Base-by-base conservation (phyloP, 1,139 yeast species). In the Kurtzmaniella quercitrusa region DNA sequence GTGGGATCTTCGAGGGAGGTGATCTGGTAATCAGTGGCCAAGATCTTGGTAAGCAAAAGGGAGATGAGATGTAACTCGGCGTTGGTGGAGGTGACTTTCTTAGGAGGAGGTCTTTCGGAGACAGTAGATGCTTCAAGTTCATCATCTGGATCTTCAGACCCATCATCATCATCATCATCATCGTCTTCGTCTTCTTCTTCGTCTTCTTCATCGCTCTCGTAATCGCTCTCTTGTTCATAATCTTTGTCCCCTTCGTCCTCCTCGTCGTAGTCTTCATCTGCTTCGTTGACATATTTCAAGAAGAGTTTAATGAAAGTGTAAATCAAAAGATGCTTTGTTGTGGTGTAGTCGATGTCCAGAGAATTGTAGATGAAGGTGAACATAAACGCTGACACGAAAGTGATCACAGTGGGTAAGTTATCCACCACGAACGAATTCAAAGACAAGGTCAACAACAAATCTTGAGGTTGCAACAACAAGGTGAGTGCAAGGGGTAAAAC, bases 61-160 rank as follows among this genome's bases (percentile, higher is more conserved):
- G 64, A 46, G 23, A 70, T 47, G 17, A 71, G 50, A 41, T 72
- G 77, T 41, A 70, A 60, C 46, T 73, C 77, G 1, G 75, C 51
- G 38, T 55, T 57, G 33, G 58, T 60, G 46, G 72, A 59, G 14
- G 68, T 63, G 19, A 36, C 38, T 9, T 19, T 36, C 5, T 19
- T 19, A 5, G 19, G 19, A 10, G 25, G 17, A n/a, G 25, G 25
- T 21, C 21, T 14, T 14, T 36, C 25, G 6, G 25, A 14, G 10
- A 31, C 41, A 1, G 33, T 17, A 9, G 34, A 34, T 14, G 41
- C 41, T 18, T 44, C 52, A 9, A 47, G 43, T 11, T 44, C 43
- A 14, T 47, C 45, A 6, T 36, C 36, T 17, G 31, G 39, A 11
- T 37, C 44, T 16, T 43, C 34, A 8, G 23, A 39, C 8, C 16